These are phyloP conservation scores for Exidia glandulosa DNA, from an alignment of 768 basidiomycete genomes.

Conservation along the genomic window DNA sequence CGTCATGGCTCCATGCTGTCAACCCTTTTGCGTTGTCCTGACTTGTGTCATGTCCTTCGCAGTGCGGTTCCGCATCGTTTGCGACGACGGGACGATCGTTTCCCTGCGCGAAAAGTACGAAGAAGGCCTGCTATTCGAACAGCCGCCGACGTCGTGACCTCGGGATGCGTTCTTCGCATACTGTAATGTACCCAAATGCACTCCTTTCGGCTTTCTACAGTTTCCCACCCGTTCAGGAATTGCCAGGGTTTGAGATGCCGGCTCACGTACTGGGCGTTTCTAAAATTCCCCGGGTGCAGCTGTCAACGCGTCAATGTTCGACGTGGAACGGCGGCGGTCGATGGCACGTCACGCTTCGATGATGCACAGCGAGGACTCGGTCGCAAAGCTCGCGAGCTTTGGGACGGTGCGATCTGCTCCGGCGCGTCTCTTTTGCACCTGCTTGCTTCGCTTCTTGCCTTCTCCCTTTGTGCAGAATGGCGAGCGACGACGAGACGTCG, in stretches of 20 bases:
- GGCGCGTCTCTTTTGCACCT: not conserved
- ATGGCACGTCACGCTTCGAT: not conserved
- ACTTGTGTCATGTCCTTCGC: conserved; percentile 1
- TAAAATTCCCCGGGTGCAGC: too few species aligned
- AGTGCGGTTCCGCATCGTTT: conserved; percentile 62
- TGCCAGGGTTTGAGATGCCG: too few species aligned
- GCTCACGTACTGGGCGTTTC: too few species aligned
- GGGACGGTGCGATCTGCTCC: too few species aligned
- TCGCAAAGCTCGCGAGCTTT: not conserved
- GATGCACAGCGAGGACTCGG: too few species aligned
- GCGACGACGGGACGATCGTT: conserved; percentile 45
- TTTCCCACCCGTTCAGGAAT: too few species aligned
- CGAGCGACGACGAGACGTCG: not conserved
- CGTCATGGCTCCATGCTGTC: conserved; percentile 18
- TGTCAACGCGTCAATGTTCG: too few species aligned
- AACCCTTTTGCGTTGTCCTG: not conserved
- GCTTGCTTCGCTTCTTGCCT: not conserved
- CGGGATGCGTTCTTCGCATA: not conserved
- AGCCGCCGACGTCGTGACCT: not conserved
- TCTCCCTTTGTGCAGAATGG: not conserved
- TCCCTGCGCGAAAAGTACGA: conserved; percentile 17
- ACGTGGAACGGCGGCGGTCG: too few species aligned
- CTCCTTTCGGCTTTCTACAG: too few species aligned
- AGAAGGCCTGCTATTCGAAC: not conserved
- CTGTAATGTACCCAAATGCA: too few species aligned